Conservation (phyloP, 495 filamentous ascomycete species). For the Stereocaulon alpinum region DNA sequence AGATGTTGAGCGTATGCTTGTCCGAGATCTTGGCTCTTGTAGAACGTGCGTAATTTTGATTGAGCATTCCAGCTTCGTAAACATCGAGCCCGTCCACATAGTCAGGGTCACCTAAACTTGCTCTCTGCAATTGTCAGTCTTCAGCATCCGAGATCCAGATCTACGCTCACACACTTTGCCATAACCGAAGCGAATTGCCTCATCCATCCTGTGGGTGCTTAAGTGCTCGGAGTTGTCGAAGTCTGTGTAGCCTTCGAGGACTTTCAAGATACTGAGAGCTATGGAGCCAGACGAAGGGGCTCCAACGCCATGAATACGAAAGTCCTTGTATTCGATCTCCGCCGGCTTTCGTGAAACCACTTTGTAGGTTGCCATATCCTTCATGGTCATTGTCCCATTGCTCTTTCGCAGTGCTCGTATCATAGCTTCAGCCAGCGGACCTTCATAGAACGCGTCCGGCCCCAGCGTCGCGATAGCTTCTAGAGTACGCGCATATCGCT, state of each 20-base stretch:
- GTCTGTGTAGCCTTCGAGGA: constrained; percentile 57
- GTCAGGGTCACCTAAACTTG: constrained; percentile 64
- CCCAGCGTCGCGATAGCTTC: constrained; percentile 62
- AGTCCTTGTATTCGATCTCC: constrained; percentile 59
- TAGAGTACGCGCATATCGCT: constrained; percentile 69
- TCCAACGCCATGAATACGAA: constrained; percentile 51
- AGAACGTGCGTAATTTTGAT: constrained; percentile 38
- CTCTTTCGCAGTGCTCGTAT: constrained; percentile 48
- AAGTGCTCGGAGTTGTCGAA: constrained; percentile 46
- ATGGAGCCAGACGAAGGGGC: constrained; percentile 67
- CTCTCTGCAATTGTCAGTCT: constrained; percentile 29
- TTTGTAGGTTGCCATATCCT: constrained; percentile 59
- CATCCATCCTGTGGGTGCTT: constrained; percentile 71
- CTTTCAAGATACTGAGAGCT: constrained; percentile 62
- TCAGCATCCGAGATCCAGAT: neutral
- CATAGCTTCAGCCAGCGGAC: constrained; percentile 58
- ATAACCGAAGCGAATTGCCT: constrained; percentile 82
- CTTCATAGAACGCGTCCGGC: constrained; percentile 63
- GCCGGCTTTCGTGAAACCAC: constrained; percentile 48
- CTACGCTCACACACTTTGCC: constrained; percentile 29
- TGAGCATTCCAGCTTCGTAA: constrained; percentile 56
- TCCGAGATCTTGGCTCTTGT: constrained; percentile 63
- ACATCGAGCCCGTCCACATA: constrained; percentile 50
- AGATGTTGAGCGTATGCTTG: constrained; percentile 51
- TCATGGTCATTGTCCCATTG: constrained; percentile 72